phyloP scores from a whole-genome alignment of 2,329 filamentous ascomycete species.

The Bipolaris bicolor region DNA sequence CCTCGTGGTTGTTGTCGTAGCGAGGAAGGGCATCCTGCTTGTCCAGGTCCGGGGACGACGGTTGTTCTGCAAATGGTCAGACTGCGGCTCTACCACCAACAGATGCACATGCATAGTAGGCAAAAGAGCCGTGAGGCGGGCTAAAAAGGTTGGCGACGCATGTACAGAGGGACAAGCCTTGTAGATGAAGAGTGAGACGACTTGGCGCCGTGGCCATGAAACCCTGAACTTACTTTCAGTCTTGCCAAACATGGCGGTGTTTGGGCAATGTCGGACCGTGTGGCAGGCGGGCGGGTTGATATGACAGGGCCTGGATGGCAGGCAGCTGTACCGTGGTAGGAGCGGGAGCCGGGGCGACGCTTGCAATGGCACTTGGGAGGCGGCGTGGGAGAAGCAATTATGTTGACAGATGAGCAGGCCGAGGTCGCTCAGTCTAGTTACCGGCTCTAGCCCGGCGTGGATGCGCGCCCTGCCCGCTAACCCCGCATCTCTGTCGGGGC shows the following conservation, averaged over 20 bases:
- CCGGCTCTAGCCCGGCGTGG: slow-evolving; percentile 13
- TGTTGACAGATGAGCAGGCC: slow-evolving; percentile 12
- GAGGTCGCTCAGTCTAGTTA: slow-evolving; percentile 24
- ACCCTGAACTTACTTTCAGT: slow-evolving; percentile 40
- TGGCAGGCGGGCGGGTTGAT: slow-evolving; percentile 2
- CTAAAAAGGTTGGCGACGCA: slow-evolving; percentile 4
- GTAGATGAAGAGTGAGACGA: slow-evolving; percentile 1
- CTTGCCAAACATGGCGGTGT: slow-evolving; percentile 37
- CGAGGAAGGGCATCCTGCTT: slow-evolving; percentile 25
- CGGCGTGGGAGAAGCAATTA: not conserved
- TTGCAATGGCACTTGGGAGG: slow-evolving; percentile 1
- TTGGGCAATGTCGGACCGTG: not conserved
- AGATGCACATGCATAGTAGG: not conserved
- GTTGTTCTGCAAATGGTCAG: slow-evolving; percentile 27
- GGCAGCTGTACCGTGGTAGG: slow-evolving; percentile 10
- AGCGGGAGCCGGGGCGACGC: not conserved
- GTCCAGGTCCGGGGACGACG: slow-evolving; percentile 24
- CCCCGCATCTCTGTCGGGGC: slow-evolving; percentile 27
- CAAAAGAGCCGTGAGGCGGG: not conserved
- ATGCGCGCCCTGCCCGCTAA: slow-evolving; percentile 20
- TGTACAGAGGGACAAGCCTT: slow-evolving; percentile 13
- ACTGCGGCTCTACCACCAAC: not conserved
- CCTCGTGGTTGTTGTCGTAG: slow-evolving; percentile 47
- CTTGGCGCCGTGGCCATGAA: slow-evolving; percentile 16
- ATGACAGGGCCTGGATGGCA: not conserved